A percentile compares a stretch with the other conserved stretches of the same genome.
These are phyloP conservation scores for Micromonas commoda DNA, from an alignment of 139 green algal species.

Conservation along the genomic window DNA sequence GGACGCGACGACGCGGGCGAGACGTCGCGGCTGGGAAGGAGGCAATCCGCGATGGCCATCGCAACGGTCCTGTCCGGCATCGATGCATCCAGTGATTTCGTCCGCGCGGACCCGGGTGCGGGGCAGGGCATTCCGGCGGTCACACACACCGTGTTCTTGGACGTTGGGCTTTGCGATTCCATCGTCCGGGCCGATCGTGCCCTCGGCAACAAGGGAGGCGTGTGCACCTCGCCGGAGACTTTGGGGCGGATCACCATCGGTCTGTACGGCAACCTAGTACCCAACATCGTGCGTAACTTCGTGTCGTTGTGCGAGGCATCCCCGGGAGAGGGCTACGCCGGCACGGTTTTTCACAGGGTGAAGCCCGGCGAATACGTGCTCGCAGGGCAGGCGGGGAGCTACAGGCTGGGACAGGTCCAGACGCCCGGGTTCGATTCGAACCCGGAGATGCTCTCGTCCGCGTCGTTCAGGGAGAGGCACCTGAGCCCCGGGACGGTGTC, in stretches of 20 bases:
- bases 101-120: too few relatives aligned
- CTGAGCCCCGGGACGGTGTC: neutral
- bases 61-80: too few relatives aligned
- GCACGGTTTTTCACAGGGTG: constrained; percentile 4
- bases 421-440: neutral
- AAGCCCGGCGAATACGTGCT: neutral
- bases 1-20: too few relatives aligned
- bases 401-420: neutral
- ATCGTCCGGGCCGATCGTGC: neutral
- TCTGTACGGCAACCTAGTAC: neutral
- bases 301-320: neutral
- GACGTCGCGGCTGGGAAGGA: too few relatives aligned
- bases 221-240: neutral
- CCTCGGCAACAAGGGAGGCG: neutral
- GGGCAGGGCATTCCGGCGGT: too few relatives aligned
- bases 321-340: neutral
- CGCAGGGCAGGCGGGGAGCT: neutral
- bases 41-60: too few relatives aligned
- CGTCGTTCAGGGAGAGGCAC: neutral
- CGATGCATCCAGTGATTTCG: too few relatives aligned
- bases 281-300: neutral
- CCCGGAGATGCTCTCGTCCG: neutral
- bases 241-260: neutral
- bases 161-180: neutral
- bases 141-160: neutral